A percentile compares a stretch with the other conserved stretches of the same genome.
Conservation (phyloP, 2,329 filamentous ascomycete species). For the Cladorrhinum sp. region DNA sequence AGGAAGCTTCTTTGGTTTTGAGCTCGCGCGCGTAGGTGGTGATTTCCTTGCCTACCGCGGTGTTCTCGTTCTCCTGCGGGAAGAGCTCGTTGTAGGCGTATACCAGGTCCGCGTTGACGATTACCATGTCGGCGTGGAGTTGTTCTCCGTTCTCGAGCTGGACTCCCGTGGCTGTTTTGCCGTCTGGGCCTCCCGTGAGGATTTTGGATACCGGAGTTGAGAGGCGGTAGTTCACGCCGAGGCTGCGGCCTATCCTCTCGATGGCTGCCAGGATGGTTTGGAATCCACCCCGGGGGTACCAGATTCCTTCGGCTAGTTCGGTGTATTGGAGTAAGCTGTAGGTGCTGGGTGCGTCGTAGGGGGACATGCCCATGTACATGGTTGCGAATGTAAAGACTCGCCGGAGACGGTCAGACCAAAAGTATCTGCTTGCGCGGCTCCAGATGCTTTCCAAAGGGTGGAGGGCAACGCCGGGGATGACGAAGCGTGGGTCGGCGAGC, state of each 20-base stretch:
- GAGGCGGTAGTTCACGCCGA: slow-evolving; percentile 62
- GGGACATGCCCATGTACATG: slow-evolving; percentile 82
- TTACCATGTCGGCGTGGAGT: slow-evolving; percentile 62
- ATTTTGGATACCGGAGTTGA: slow-evolving; percentile 56
- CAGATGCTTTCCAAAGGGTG: slow-evolving; percentile 73
- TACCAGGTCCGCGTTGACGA: slow-evolving; percentile 71
- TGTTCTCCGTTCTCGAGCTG: slow-evolving; percentile 54
- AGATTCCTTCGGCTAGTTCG: slow-evolving; percentile 71
- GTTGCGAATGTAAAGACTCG: slow-evolving; percentile 73
- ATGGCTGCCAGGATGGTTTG: slow-evolving; percentile 62
- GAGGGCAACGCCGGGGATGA: slow-evolving; percentile 55
- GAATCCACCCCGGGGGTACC: slow-evolving; percentile 71
- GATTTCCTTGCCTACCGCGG: slow-evolving; percentile 6
- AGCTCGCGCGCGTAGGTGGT: slow-evolving; percentile 38
- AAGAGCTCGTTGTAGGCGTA: slow-evolving; percentile 72
- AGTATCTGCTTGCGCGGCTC: slow-evolving; percentile 62
- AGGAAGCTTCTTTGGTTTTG: slow-evolving; percentile 55
- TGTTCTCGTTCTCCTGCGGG: slow-evolving; percentile 38
- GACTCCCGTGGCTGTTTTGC: slow-evolving; percentile 49
- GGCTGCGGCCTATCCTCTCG: slow-evolving; percentile 57
- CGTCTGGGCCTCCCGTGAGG: slow-evolving; percentile 45
- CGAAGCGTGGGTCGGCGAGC: slow-evolving; percentile 58
- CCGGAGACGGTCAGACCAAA: slow-evolving; percentile 65
- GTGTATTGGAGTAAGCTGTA: slow-evolving; percentile 74
- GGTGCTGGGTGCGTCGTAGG: slow-evolving; percentile 71